These are phyloP conservation scores for Tetrahymena malaccensis DNA, from an alignment of 73 alveolate genomes.

Conservation along the genomic window DNA sequence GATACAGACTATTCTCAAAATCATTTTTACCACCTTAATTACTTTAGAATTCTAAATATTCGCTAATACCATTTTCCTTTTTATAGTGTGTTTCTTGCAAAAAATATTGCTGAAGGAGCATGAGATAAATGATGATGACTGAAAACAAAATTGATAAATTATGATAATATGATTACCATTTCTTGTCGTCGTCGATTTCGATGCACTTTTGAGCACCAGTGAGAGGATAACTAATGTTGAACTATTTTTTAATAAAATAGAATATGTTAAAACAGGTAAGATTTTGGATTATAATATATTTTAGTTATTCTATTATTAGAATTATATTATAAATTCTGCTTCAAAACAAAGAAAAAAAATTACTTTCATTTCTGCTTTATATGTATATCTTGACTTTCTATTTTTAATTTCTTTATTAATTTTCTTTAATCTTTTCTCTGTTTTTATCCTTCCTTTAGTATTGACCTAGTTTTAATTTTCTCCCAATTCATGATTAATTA, in stretches of 20 bases:
- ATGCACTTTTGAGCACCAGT: constrained; percentile 86
- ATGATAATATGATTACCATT: constrained; percentile 35
- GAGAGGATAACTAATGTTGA: constrained; percentile 83
- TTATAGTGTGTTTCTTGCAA: background rate
- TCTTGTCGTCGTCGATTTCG: constrained; percentile 88
- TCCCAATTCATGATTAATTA: background rate
- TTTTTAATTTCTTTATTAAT: background rate
- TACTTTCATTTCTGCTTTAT: background rate
- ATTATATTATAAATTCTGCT: background rate
- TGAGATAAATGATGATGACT: background rate
- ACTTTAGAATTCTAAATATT: background rate
- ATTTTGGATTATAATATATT: background rate
- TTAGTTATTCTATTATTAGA: background rate
- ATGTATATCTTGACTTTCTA: background rate
- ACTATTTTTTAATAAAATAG: constrained; percentile 41
- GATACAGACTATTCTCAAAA: background rate
- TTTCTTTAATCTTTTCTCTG: background rate
- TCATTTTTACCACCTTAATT: background rate
- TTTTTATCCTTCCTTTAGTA: background rate
- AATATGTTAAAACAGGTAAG: background rate
- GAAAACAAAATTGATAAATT: background rate
- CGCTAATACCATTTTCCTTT: background rate
- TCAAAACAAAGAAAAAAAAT: background rate
- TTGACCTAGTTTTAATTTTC: background rate
- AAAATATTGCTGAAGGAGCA: background rate